These are phyloP conservation scores for Auricularia cornea DNA, from an alignment of 768 basidiomycete species.

Conservation along the genomic window DNA sequence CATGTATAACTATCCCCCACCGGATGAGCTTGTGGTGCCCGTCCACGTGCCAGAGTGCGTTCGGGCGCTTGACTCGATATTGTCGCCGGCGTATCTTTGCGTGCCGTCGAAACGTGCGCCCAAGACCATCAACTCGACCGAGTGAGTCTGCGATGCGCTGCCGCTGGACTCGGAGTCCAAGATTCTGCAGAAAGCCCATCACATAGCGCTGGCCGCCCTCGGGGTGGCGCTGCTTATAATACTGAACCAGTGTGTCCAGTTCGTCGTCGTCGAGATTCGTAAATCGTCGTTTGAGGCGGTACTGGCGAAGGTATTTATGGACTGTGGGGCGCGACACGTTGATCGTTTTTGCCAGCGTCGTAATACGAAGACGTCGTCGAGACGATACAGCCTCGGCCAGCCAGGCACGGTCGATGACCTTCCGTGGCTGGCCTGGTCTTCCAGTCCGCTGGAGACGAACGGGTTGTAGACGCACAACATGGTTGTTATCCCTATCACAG, in stretches of 20 bases:
- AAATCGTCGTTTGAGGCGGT: neutral
- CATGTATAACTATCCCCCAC: constrained; percentile 16
- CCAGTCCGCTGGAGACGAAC: neutral
- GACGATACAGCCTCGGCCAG: neutral
- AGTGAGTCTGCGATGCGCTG: neutral
- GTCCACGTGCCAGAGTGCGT: constrained; percentile 9
- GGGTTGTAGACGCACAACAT: constrained; percentile 1
- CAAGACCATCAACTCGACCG: neutral
- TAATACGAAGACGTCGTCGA: neutral
- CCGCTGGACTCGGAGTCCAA: neutral
- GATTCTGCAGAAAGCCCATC: neutral
- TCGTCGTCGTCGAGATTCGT: neutral
- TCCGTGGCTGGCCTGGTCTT: constrained; percentile 9
- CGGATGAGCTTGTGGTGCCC: too few species aligned
- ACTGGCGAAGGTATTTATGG: neutral
- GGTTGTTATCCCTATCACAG: too few species aligned
- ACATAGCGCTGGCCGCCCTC: neutral
- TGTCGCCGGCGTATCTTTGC: neutral
- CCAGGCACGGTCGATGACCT: constrained; percentile 5
- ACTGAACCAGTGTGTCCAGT: neutral
- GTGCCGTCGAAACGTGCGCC: neutral
- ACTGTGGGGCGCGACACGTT: neutral
- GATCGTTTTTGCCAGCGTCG: neutral
- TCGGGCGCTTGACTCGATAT: constrained; percentile 9
- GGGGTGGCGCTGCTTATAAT: neutral